Conservation (phyloP, 2,329 filamentous ascomycete genomes). For the Thielaviopsis euricoi region DNA sequence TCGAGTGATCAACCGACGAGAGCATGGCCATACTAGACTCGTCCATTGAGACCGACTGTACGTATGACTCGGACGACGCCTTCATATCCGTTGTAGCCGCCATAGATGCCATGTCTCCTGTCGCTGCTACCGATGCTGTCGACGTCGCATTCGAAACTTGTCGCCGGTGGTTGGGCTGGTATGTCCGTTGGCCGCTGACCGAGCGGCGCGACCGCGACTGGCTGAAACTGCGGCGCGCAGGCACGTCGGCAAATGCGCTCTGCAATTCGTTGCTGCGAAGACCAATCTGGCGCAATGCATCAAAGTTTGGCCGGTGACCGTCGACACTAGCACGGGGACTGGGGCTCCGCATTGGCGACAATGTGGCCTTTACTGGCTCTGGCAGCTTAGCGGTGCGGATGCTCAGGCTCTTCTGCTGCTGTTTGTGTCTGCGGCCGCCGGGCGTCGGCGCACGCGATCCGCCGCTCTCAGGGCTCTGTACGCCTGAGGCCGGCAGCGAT, state of each 20-base stretch:
- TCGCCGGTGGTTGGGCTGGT: not conserved
- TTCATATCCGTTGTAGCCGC: slow-evolving; percentile 32
- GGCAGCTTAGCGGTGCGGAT: slow-evolving; percentile 27
- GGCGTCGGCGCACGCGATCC: not conserved
- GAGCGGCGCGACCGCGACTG: slow-evolving; percentile 36
- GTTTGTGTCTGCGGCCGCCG: slow-evolving; percentile 9
- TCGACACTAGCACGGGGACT: slow-evolving; percentile 42
- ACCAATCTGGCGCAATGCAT: slow-evolving; percentile 30
- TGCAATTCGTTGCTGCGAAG: slow-evolving; percentile 37
- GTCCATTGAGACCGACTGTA: slow-evolving; percentile 48
- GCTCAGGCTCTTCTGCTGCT: slow-evolving; percentile 14
- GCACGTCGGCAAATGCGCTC: slow-evolving; percentile 24
- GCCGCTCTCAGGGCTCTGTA: not conserved
- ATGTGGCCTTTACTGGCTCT: slow-evolving; percentile 44
- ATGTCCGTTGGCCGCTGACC: slow-evolving; percentile 24
- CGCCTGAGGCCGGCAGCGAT: not conserved
- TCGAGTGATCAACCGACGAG: slow-evolving; percentile 56
- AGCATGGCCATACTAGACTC: slow-evolving; percentile 54
- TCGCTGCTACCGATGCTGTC: not conserved
- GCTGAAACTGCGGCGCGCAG: slow-evolving; percentile 46
- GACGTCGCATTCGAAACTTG: not conserved
- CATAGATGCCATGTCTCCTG: slow-evolving; percentile 13
- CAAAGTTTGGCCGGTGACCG: slow-evolving; percentile 34
- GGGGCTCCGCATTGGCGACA: slow-evolving; percentile 31
- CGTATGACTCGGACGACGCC: slow-evolving; percentile 58